phyloP scores from a whole-genome alignment of 768 basidiomycete genomes.

The Mrakia frigida region DNA sequence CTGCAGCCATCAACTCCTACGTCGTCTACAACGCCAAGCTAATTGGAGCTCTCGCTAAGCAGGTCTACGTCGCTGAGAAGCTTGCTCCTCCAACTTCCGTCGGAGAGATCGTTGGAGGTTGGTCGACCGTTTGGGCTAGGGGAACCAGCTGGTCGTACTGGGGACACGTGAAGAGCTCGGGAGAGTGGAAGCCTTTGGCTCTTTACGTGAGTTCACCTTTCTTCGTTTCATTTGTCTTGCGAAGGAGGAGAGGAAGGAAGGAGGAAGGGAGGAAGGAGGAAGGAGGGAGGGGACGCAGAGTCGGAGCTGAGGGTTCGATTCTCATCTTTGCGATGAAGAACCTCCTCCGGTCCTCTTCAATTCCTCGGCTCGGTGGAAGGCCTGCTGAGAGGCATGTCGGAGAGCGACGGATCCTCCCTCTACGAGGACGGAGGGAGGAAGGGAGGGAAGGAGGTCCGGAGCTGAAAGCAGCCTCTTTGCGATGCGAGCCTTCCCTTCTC shows the following conservation, averaged over 20 bases:
- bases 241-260: not conserved
- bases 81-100: conserved; percentile 63
- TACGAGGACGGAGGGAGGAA: too few species aligned
- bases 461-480: too few species aligned
- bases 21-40: conserved; percentile 50
- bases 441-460: too few species aligned
- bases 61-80: conserved; percentile 64
- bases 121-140: conserved; percentile 61
- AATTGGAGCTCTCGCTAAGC: conserved; percentile 66
- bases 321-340: not conserved
- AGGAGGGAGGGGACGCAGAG: not conserved
- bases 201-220: conserved; percentile 27
- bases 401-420: too few species aligned
- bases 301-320: not conserved
- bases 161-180: conserved; percentile 56
- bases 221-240: not conserved
- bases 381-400: too few species aligned
- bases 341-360: too few species aligned
- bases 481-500: not conserved
- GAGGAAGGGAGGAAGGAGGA: not conserved
- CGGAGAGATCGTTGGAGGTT: conserved; percentile 55
- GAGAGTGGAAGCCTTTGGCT: conserved; percentile 51
- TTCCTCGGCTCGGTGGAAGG: too few species aligned
- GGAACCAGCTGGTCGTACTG: conserved; percentile 57
- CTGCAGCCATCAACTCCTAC: conserved; percentile 57